Conservation (phyloP, 768 basidiomycete genomes). For the Kwoniella heveanensis region DNA sequence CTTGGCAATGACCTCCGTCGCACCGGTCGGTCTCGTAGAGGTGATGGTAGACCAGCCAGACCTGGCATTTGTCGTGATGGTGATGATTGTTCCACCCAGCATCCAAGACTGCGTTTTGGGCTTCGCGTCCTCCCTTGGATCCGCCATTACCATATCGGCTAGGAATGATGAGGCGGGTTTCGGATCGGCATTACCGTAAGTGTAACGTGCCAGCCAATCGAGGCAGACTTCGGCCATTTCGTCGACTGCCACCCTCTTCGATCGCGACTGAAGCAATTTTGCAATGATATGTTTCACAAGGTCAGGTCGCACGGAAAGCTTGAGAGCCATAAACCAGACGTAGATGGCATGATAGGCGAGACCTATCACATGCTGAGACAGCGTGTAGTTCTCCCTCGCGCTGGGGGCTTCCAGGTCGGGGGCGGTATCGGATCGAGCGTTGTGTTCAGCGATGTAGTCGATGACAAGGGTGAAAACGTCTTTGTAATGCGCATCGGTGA, state of each 20-base stretch:
- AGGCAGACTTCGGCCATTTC: conserved; percentile 94
- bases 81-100: conserved; percentile 78
- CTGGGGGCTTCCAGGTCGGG: conserved; percentile 33
- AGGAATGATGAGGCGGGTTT: conserved; percentile 78
- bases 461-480: conserved; percentile 92
- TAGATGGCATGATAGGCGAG: conserved; percentile 90
- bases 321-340: conserved; percentile 88
- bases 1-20: conserved; percentile 78
- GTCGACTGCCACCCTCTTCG: conserved; percentile 71
- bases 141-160: conserved; percentile 70
- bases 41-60: conserved; percentile 87
- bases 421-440: conserved; percentile 47
- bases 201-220: conserved; percentile 93
- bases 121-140: conserved; percentile 29
- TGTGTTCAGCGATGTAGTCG: conserved; percentile 88
- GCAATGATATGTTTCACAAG: conserved; percentile 84
- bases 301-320: conserved; percentile 74
- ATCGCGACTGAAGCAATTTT: conserved; percentile 82
- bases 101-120: conserved; percentile 73
- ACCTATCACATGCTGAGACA: conserved; percentile 87
- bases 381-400: conserved; percentile 61
- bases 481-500: conserved; percentile 86
- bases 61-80: conserved; percentile 70
- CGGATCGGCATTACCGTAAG: conserved; percentile 91
- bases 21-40: conserved; percentile 83